Conservation (phyloP, 1,284 basidiomycete genomes). For the Singerocomus rubriflavus region DNA sequence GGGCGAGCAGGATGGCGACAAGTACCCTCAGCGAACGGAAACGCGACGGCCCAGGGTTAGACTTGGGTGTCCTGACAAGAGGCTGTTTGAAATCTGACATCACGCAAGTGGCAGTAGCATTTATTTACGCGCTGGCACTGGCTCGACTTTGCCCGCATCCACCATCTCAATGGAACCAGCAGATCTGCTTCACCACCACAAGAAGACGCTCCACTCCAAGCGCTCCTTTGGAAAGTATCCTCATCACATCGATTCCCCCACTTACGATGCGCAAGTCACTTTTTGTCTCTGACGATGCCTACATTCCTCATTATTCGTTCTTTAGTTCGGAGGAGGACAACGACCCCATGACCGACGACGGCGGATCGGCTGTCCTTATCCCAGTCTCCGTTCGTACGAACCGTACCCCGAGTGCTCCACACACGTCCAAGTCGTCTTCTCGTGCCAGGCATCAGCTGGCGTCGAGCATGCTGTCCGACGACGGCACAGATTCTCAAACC, state of each 20-base stretch:
- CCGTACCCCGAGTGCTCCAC: slow-evolving; percentile 29
- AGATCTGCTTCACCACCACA: slow-evolving; percentile 34
- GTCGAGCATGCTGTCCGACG: slow-evolving; percentile 57
- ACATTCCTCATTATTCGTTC: slow-evolving; percentile 3
- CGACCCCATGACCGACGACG: slow-evolving; percentile 75
- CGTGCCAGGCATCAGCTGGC: slow-evolving; percentile 53
- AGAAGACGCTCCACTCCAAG: slow-evolving; percentile 56
- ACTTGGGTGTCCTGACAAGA: too few species aligned
- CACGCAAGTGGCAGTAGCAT: too few species aligned
- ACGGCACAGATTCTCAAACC: slow-evolving; percentile 77
- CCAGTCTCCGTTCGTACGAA: slow-evolving; percentile 33
- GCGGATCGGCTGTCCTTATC: slow-evolving; percentile 49
- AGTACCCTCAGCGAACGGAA: background rate
- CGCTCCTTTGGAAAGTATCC: slow-evolving; percentile 63
- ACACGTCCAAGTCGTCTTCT: slow-evolving; percentile 23
- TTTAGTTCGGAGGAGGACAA: slow-evolving; percentile 76
- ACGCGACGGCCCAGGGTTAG: too few species aligned
- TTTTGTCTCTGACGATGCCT: background rate
- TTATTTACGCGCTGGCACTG: too few species aligned
- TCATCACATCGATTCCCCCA: slow-evolving; percentile 59
- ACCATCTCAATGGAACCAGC: slow-evolving; percentile 27
- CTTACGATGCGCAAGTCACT: slow-evolving; percentile 63
- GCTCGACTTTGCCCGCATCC: background rate
- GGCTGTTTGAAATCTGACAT: too few species aligned
- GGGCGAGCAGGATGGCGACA: slow-evolving; percentile 12